Evolutionary conservation across 1,284 basidiomycete genomes (phyloP), one percentile per base, ranked within the genome.

Genomic region (Mycosarcoma mackinlayi): DNA sequence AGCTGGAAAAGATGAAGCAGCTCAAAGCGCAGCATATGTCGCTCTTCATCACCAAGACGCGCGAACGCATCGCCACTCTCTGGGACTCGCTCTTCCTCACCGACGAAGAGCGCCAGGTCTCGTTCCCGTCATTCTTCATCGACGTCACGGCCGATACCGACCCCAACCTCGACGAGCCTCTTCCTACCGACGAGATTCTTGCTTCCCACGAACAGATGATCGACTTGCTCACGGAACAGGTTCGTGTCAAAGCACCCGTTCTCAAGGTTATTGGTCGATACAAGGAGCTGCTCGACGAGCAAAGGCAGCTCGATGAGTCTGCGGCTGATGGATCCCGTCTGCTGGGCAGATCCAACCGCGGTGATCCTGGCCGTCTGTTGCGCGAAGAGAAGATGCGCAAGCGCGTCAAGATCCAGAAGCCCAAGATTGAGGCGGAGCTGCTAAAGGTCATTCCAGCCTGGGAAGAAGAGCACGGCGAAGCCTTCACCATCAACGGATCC

Each of bases 361-460:
- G 84, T 55, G 73, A 83, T 55, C 78, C 84, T 1, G 83, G 83
- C 9, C 69, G 83, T 21, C 83, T 98, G 44, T 84, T 98, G 44
- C 87, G 92, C 44, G 95, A 99, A 84, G 95, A 98, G 85, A 97
- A 96, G 87, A 93, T 96, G 90, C 87, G 95, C 51, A 98, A 97
- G 84, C 86, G 94, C 11, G 93, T 99, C n/a, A 88, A 88, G 67
- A 91, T 92, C 80, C 90, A 96, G 84, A 98, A 97, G 83, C 95
- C 95, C 23, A 89, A 91, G 80, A 94, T 81, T 42, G 94, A 97
- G 84, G 89, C 89, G 71, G 93, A 98, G 63, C 86, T 99, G 6
- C 84, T 96, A 10, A 84, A 86, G 0, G 86, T 89, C 0, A 88
- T 98, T 51, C 92, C 94, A 1, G 84, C 86, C 8, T 99, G 95